Conservation (phyloP, 345 rosid genomes). For the Syzygium aqueum region DNA sequence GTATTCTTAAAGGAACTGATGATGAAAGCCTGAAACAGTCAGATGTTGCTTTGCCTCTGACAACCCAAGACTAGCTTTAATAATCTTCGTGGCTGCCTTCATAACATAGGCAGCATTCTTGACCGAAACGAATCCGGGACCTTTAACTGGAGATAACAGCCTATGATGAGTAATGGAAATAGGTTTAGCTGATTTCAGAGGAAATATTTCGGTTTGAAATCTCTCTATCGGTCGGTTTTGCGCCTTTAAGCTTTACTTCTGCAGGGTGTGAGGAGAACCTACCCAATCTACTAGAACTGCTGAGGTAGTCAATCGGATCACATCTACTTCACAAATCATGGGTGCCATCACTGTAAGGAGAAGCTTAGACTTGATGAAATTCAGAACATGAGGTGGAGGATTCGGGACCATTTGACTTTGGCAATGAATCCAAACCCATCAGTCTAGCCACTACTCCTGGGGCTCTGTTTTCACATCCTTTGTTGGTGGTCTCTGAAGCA, state of each 20-base stretch:
- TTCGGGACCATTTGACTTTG: slow-evolving; percentile 32
- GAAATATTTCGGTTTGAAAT: slow-evolving; percentile 73
- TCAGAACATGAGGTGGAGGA: slow-evolving; percentile 24
- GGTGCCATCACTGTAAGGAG: slow-evolving; percentile 15
- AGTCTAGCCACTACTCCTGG: slow-evolving; percentile 94
- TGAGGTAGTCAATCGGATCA: slow-evolving; percentile 26
- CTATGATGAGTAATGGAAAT: slow-evolving; percentile 49
- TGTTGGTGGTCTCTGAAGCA: slow-evolving; percentile 65
- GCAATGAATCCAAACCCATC: slow-evolving; percentile 93
- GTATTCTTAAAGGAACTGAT: slow-evolving; percentile 64
- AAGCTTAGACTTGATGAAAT: slow-evolving; percentile 15
- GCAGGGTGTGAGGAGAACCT: slow-evolving; percentile 18
- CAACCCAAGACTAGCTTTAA: slow-evolving; percentile 61
- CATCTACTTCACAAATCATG: slow-evolving; percentile 25
- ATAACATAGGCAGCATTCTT: slow-evolving; percentile 50
- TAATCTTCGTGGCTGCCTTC: slow-evolving; percentile 81
- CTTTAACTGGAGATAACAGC: slow-evolving; percentile 70
- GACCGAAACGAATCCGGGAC: slow-evolving; percentile 41
- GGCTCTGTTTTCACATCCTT: slow-evolving; percentile 46
- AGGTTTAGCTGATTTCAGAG: slow-evolving; percentile 68
- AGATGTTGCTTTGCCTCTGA: slow-evolving; percentile 31
- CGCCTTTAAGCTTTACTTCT: slow-evolving; percentile 31
- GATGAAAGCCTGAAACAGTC: slow-evolving; percentile 31
- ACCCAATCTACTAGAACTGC: slow-evolving; percentile 22
- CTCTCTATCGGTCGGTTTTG: slow-evolving; percentile 50